These are phyloP conservation scores for Dendryphion nanum DNA, from an alignment of 2,329 filamentous ascomycete genomes.

Conservation along the genomic window DNA sequence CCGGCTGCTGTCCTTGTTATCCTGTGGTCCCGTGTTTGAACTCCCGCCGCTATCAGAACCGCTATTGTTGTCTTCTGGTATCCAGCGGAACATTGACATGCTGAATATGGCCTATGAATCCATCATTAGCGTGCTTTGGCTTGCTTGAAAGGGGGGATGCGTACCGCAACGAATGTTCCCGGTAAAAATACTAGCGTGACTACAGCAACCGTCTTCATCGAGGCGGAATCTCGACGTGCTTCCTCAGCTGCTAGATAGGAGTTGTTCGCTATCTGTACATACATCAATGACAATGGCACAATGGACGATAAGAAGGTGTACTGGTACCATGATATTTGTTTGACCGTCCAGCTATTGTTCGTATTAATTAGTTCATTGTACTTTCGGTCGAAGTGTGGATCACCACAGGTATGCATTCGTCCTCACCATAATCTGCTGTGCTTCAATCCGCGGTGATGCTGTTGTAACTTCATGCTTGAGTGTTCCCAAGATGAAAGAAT, in stretches of 20 bases:
- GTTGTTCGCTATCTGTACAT: slow-evolving; percentile 2
- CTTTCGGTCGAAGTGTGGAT: not conserved
- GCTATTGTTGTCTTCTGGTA: not conserved
- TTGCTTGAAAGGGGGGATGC: not conserved
- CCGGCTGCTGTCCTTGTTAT: not conserved
- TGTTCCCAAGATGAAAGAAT: slow-evolving; percentile 2
- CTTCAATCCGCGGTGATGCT: slow-evolving; percentile 3
- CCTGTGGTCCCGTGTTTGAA: not conserved
- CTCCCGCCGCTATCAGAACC: not conserved
- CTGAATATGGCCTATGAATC: slow-evolving; percentile 2
- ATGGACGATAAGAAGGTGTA: not conserved
- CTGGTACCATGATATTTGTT: not conserved
- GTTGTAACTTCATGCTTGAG: slow-evolving; percentile 4
- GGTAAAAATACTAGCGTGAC: slow-evolving; percentile 43
- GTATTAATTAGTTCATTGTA: not conserved
- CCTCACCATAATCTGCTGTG: slow-evolving; percentile 3
- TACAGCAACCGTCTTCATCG: slow-evolving; percentile 40
- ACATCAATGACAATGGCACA: not conserved
- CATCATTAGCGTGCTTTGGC: not conserved
- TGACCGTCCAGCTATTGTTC: slow-evolving; percentile 3
- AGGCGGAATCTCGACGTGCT: slow-evolving; percentile 23
- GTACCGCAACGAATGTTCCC: slow-evolving; percentile 39
- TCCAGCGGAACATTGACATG: slow-evolving; percentile 4
- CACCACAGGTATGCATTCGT: not conserved
- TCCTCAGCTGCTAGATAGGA: slow-evolving; percentile 1